Evolutionary conservation across 1,284 basidiomycete species (phyloP).

Genomic region (Microstroma glucosiphilum): DNA sequence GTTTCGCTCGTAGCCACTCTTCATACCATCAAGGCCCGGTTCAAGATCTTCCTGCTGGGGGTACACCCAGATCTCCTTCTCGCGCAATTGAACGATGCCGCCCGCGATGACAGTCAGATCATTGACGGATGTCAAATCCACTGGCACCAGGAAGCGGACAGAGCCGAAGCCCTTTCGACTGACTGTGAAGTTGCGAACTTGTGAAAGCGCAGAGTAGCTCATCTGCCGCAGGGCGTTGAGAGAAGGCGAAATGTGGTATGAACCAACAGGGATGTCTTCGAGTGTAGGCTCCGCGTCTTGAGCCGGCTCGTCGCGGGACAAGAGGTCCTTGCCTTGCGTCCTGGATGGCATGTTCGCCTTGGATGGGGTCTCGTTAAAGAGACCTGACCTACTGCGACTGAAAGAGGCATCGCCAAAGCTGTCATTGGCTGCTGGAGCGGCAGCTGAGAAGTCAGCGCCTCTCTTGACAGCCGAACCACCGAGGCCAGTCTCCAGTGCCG

Average conservation of each 20-base stretch:
- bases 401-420: conserved; percentile 20
- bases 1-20: conserved; percentile 36
- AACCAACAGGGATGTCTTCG: not conserved
- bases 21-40: conserved; percentile 40
- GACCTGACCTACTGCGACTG: not conserved
- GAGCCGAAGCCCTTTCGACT: conserved; percentile 85
- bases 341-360: not conserved
- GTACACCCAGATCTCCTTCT: conserved; percentile 88
- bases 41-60: conserved; percentile 60
- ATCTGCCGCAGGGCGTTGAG: conserved; percentile 34
- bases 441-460: conserved; percentile 16
- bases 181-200: conserved; percentile 67
- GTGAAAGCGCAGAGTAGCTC: conserved; percentile 59
- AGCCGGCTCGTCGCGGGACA: not conserved
- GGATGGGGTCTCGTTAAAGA: conserved; percentile 4
- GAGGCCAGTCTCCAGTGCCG: conserved; percentile 26
- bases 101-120: conserved; percentile 77
- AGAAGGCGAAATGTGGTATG: conserved; percentile 40
- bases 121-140: conserved; percentile 80
- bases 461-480: conserved; percentile 12
- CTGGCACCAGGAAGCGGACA: conserved; percentile 75
- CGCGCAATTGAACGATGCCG: conserved; percentile 79
- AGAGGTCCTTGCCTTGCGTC: not conserved
- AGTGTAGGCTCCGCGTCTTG: not conserved
- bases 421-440: conserved; percentile 21